A percentile compares a stretch with the other conserved stretches of the same genome.
Evolutionary conservation across 2,329 filamentous ascomycete species (phyloP).

Genomic region (Dactylellina leptospora): DNA sequence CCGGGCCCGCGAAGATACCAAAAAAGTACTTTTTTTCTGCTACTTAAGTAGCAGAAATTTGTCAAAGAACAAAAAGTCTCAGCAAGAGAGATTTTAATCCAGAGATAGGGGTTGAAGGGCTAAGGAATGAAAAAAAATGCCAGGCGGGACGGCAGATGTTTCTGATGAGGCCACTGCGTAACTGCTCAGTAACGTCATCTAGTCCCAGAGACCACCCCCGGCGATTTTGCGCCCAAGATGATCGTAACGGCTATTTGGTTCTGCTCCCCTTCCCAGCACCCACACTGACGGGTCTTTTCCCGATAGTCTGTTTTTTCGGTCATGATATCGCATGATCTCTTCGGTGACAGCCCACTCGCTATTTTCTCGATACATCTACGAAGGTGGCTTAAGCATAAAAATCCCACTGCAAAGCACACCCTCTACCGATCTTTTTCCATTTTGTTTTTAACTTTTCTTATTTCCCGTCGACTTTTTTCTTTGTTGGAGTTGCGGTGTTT

Average conservation of each 20-base stretch:
- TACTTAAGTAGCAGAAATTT: slow-evolving; percentile 10
- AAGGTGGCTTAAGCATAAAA: neutral
- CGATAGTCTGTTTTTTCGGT: slow-evolving; percentile 34
- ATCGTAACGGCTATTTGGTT: slow-evolving; percentile 50
- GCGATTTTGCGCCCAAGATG: slow-evolving; percentile 39
- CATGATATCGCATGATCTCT: slow-evolving; percentile 8
- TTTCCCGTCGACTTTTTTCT: too few species aligned
- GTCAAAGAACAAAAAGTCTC: slow-evolving; percentile 27
- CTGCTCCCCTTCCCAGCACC: slow-evolving; percentile 42
- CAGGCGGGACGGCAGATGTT: slow-evolving; percentile 48
- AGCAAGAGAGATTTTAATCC: neutral
- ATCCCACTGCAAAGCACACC: neutral
- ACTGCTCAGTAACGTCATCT: slow-evolving; percentile 45
- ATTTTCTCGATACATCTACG: neutral
- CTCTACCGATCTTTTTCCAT: too few species aligned
- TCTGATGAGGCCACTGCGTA: slow-evolving; percentile 44
- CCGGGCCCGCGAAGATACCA: slow-evolving; percentile 16
- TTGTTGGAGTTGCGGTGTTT: slow-evolving; percentile 6
- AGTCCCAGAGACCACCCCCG: slow-evolving; percentile 26
- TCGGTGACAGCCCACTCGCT: neutral
- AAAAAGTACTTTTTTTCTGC: slow-evolving; percentile 10
- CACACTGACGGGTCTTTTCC: slow-evolving; percentile 52
- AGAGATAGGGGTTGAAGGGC: slow-evolving; percentile 14
- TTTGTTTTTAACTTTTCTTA: neutral
- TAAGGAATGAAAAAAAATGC: neutral